A percentile compares a stretch with the other conserved stretches of the same genome.
These are phyloP conservation scores for Dovyalis caffra DNA, from an alignment of 345 rosid genomes.

Conservation along the genomic window DNA sequence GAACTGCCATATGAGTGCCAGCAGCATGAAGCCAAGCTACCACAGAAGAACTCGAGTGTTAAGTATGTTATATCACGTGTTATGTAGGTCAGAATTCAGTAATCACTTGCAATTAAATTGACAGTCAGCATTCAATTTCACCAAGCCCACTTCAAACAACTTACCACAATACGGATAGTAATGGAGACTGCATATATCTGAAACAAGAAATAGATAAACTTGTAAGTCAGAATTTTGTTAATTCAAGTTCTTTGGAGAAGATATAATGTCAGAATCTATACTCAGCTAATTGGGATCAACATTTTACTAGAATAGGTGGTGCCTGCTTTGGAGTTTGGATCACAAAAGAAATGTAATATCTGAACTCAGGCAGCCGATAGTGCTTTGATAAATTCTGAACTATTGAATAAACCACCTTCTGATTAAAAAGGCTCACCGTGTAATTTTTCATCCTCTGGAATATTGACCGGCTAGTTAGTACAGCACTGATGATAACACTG, in stretches of 20 bases:
- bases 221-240: not conserved
- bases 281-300: not conserved
- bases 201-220: not conserved
- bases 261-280: not conserved
- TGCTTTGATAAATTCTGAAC: not conserved
- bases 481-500: slow-evolving; percentile 67
- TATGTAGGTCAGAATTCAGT: too few species aligned
- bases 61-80: too few species aligned
- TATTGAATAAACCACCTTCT: too few species aligned
- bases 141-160: slow-evolving; percentile 22
- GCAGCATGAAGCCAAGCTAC: slow-evolving; percentile 66
- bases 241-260: too few species aligned
- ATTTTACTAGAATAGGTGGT: not conserved
- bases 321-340: too few species aligned
- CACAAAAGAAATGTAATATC: not conserved
- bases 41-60: slow-evolving; percentile 4
- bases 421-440: too few species aligned
- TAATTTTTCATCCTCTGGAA: too few species aligned
- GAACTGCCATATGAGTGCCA: too few species aligned
- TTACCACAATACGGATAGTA: slow-evolving; percentile 83
- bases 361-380: not conserved
- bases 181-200: slow-evolving; percentile 88
- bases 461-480: slow-evolving; percentile 59
- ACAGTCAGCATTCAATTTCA: too few species aligned
- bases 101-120: too few species aligned